Evolutionary conservation across 306 rosid genomes (phyloP), one percentile per base, ranked within the genome.

Genomic region (Cicer pinnatifidum): DNA sequence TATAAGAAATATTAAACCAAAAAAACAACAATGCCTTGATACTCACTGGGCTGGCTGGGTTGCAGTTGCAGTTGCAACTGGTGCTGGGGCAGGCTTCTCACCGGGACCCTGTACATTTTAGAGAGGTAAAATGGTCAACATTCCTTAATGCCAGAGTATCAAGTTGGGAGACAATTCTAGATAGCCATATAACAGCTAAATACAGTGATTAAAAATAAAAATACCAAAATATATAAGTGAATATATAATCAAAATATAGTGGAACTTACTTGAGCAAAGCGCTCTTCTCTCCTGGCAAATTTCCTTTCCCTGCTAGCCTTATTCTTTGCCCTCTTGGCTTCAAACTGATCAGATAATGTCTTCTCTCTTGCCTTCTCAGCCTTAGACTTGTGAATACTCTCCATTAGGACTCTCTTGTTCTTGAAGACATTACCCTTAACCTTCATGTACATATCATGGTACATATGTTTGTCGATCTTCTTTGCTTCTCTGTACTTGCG

Each of bases 371-470:
- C 96, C 88, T 91, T 93, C 86, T 93, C 98, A 23, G 98, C 97
- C 91, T 93, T 93, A 1, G 98, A 89, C 80, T 93, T 93, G 86
- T 93, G 97, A 41, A 93, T 93, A 85, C 97, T 93, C 86, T 93
- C 98, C 97, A 93, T 93, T 1, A 93, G 82, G 58, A 93, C 98
- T 71, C 98, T 88, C 74, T 93, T 93, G 83, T 93, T 93, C 86
- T 93, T 93, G 82, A 89, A 93, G 15, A 91, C 98, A 58, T 93
- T 93, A 83, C 98, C 98, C 90, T 93, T 93, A 0, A 93, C 98
- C 87, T 86, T 93, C 98, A 93, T 87, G 88, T 93, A 93, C 98
- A 91, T 93, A 78, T 91, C 97, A 82, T 93, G 98, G 82, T 91
- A 93, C 98, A 93, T 93, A 75, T 93, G 98, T 81, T 84, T 91